Evolutionary conservation across 345 rosid genomes (phyloP).

Genomic region (Aquilaria malaccensis): DNA sequence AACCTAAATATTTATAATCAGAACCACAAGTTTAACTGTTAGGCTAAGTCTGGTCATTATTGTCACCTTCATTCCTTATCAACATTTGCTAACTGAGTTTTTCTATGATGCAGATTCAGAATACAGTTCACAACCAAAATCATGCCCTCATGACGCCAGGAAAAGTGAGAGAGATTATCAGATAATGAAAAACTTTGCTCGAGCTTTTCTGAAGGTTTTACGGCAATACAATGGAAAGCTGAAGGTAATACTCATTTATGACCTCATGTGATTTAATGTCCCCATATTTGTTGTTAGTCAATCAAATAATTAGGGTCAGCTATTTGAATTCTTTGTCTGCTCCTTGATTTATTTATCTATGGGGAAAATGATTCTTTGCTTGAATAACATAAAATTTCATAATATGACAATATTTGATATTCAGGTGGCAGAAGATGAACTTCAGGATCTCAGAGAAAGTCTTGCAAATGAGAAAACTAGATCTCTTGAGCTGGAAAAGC

Average conservation of each 20-base stretch:
- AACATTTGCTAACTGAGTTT: too few species aligned
- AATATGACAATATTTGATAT: conserved; percentile 7
- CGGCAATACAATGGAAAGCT: conserved; percentile 67
- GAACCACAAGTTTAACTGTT: too few species aligned
- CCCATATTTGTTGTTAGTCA: not conserved
- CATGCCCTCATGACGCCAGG: conserved; percentile 18
- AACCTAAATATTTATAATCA: too few species aligned
- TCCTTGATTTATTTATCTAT: too few species aligned
- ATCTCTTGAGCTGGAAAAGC: conserved; percentile 43
- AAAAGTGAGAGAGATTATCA: conserved; percentile 38
- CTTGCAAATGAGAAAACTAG: conserved; percentile 44
- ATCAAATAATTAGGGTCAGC: too few species aligned
- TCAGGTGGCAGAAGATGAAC: conserved; percentile 67
- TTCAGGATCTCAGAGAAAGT: conserved; percentile 38
- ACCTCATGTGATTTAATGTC: conserved; percentile 9
- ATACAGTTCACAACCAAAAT: conserved; percentile 11
- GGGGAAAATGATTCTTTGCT: too few species aligned
- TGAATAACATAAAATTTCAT: too few species aligned
- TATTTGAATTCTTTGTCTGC: too few species aligned
- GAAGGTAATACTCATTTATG: conserved; percentile 34
- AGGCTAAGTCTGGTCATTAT: too few species aligned
- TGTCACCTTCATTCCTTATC: too few species aligned
- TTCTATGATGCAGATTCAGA: conserved; percentile 16
- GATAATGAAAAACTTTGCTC: conserved; percentile 60
- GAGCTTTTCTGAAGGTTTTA: conserved; percentile 70